phyloP scores from a whole-genome alignment of 2,329 filamentous ascomycete species.

The Cercospora janseana region DNA sequence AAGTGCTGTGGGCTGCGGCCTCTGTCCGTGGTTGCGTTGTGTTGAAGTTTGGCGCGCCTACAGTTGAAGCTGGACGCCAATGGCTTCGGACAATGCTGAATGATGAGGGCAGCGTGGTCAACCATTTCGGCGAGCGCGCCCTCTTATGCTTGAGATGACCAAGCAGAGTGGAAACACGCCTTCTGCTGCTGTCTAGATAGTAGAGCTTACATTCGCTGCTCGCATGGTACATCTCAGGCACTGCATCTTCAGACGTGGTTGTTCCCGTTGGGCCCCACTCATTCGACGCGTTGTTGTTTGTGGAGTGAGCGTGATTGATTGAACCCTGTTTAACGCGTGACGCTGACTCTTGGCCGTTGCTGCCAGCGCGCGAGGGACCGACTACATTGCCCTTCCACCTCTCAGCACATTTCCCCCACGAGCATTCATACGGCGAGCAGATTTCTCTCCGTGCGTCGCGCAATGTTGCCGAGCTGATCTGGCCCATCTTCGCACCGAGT shows the following conservation, averaged over 20 bases:
- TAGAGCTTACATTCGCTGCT: no score
- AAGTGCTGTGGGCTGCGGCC: conserved; percentile 78
- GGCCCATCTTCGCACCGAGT: neutral
- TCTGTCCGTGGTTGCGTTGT: conserved; percentile 78
- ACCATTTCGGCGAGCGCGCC: conserved; percentile 75
- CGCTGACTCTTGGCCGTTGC: neutral
- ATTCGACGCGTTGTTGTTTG: conserved; percentile 5
- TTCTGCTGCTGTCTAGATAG: no score
- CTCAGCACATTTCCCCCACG: neutral
- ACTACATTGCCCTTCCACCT: neutral
- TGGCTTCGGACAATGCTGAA: conserved; percentile 77
- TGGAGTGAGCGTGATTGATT: conserved; percentile 5
- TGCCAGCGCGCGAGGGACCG: conserved; percentile 5
- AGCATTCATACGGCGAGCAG: neutral
- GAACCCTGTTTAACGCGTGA: conserved; percentile 2
- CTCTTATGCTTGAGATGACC: conserved; percentile 59
- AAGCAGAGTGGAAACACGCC: neutral
- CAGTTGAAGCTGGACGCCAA: conserved; percentile 73
- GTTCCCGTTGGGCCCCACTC: neutral
- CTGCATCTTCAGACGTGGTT: neutral
- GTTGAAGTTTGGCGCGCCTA: conserved; percentile 83
- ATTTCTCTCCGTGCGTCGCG: neutral
- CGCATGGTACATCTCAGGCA: neutral
- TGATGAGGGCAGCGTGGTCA: conserved; percentile 68
- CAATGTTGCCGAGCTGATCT: neutral